Base-by-base conservation (phyloP, 2,329 filamentous ascomycete species). In the Chaetomiaceae sp. region DNA sequence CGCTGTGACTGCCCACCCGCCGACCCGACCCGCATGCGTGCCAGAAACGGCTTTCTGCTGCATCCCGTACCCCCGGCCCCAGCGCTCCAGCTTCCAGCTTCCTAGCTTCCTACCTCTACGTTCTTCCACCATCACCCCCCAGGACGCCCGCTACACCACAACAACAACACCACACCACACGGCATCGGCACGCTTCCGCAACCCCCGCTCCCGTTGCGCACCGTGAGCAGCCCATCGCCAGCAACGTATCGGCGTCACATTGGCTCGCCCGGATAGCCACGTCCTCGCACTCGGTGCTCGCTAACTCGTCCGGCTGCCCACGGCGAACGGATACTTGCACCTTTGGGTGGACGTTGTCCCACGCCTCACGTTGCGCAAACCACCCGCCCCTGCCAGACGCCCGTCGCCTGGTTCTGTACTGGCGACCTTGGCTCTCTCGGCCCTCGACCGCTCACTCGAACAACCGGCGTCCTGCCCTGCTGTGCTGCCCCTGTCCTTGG, bases 301-400 rank as follows among this genome's bases (percentile, higher is more conserved):
- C 36, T 45, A 35, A 39, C 46, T 49, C 48, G 45, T 41, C 49
- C 45, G 45, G 40, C 50, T 41, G 34, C 49, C 45, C 53, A 46
- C 52, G n/a, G 51, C 43, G 37, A 44, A 48, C 60, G 60, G 60
- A 49, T 58, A 50, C 55, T 48, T 58, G 56, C 60, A 57, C 57
- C 47, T 20, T 36, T 45, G 45, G n/a, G 47, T 60, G 47, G 50
- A 57, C 53, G 55, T 51, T 52, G 60, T 60, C 52, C 46, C 49
- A 38, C 29, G 14, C 45, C 15, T 8, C 6, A 22, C 17, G 40
- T 37, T 43, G 52, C 47, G 55, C 57, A 57, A 48, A 49, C 51
- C 37, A 34, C 48, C 52, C 47, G 50, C 47, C 47, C 48, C 43
- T 33, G 40, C 42, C 22, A 40, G 29, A 32, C 17, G 44, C 39